These are phyloP conservation scores for Oryza coarctata DNA, from an alignment of 176 grass and related monocot species.

Conservation along the genomic window DNA sequence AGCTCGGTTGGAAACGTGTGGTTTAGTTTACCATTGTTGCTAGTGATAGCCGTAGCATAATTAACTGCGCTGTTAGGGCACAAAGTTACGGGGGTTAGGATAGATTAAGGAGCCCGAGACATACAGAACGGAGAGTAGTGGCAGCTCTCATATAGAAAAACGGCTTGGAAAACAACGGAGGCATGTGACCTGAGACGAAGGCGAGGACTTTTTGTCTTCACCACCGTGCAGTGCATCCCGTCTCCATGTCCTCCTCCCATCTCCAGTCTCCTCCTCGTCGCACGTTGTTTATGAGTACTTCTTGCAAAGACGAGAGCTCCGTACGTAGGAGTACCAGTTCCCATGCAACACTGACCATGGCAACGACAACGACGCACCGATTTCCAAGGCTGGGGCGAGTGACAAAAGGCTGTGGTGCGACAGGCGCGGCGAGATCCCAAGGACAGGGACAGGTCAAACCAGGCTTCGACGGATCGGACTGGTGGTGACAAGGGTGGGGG, in stretches of 20 bases:
- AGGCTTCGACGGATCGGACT: slow-evolving; percentile 27
- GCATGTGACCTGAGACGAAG: slow-evolving; percentile 9
- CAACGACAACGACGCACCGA: background rate
- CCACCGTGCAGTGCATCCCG: too few species aligned
- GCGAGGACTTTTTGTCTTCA: slow-evolving; percentile 31
- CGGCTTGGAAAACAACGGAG: background rate
- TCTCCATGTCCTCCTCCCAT: background rate
- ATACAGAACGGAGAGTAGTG: background rate
- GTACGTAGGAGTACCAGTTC: background rate
- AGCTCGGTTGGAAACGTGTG: background rate
- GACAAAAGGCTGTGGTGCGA: background rate
- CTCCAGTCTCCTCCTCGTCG: background rate
- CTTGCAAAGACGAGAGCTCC: background rate
- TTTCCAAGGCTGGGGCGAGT: background rate
- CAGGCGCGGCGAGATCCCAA: slow-evolving; percentile 10
- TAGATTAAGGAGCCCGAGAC: slow-evolving; percentile 26
- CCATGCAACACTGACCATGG: background rate
- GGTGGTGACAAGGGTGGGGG: background rate
- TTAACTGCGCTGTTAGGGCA: background rate
- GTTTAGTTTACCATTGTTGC: background rate
- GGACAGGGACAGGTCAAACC: slow-evolving; percentile 29
- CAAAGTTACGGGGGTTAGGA: background rate
- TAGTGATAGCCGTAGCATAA: background rate
- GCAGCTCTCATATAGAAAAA: background rate
- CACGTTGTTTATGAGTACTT: slow-evolving; percentile 12